Conservation (phyloP, 1,284 basidiomycete species). For the Ganoderma lucidum region DNA sequence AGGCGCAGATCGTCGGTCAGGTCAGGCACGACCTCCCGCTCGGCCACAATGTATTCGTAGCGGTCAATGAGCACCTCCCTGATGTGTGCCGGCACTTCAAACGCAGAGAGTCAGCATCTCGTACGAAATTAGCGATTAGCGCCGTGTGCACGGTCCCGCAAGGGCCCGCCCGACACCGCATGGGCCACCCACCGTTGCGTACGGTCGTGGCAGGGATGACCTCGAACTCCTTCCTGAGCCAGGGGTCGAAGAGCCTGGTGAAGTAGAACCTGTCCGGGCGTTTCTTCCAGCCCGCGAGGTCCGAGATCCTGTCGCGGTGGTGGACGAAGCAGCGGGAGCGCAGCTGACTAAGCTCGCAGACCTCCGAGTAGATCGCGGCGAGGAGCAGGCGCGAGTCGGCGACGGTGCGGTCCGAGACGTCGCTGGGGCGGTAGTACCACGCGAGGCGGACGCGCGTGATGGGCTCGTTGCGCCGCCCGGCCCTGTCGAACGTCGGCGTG, state of each 20-base stretch:
- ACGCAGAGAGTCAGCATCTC: neutral
- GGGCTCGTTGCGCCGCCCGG: constrained; percentile 63
- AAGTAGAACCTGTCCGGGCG: constrained; percentile 96
- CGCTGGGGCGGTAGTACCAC: constrained; percentile 93
- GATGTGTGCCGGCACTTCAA: constrained; percentile 81
- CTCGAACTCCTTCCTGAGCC: constrained; percentile 98
- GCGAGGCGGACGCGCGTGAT: constrained; percentile 87
- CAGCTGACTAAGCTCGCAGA: constrained; percentile 92
- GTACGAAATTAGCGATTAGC: neutral
- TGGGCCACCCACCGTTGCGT: constrained; percentile 77
- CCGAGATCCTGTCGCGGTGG: constrained; percentile 94
- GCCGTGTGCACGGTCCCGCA: neutral
- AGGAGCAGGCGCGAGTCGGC: constrained; percentile 91
- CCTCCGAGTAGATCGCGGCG: constrained; percentile 95
- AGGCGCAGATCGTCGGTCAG: constrained; percentile 88
- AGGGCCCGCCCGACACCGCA: neutral
- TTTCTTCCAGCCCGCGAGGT: constrained; percentile 95
- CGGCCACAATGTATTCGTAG: constrained; percentile 96
- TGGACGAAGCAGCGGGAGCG: constrained; percentile 92
- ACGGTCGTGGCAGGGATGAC: constrained; percentile 89
- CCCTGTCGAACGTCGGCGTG: constrained; percentile 50
- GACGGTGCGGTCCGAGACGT: constrained; percentile 85
- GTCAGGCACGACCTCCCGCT: constrained; percentile 92
- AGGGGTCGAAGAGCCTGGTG: constrained; percentile 93
- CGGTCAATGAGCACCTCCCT: constrained; percentile 78